Conservation (phyloP, 768 basidiomycete genomes). For the Amanita thiersii region DNA sequence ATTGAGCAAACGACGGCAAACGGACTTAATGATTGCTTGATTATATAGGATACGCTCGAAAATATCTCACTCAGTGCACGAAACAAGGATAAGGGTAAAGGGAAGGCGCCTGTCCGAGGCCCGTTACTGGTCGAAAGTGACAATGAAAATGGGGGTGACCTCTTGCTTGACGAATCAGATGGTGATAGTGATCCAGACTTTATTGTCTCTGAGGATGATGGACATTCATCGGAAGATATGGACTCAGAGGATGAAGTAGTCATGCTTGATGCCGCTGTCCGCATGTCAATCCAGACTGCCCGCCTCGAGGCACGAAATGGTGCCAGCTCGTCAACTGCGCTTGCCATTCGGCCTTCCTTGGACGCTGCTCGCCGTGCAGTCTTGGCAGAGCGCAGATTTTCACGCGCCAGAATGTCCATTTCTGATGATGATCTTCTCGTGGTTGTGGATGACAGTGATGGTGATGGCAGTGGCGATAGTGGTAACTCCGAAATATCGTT, state of each 20-base stretch:
- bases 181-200: constrained; percentile 62
- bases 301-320: constrained; percentile 16
- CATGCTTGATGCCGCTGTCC: constrained; percentile 52
- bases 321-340: constrained; percentile 28
- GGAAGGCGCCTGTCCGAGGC: constrained; percentile 14
- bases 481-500: constrained; percentile 16
- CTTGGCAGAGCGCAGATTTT: constrained; percentile 47
- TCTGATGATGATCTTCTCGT: constrained; percentile 16
- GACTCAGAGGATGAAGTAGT: constrained; percentile 38
- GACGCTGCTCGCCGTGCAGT: constrained; percentile 37
- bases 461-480: no score
- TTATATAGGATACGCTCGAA: background rate
- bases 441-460: constrained; percentile 17
- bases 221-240: constrained; percentile 21
- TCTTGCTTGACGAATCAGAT: constrained; percentile 36
- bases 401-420: constrained; percentile 18
- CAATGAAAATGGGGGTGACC: constrained; percentile 15
- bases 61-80: constrained; percentile 9
- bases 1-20: background rate
- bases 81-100: constrained; percentile 31
- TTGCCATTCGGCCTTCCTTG: constrained; percentile 26
- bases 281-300: constrained; percentile 38
- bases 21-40: no score
- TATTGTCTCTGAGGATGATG: constrained; percentile 30
- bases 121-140: constrained; percentile 21